These are phyloP conservation scores for Amaranthus hypochondriacus DNA, from an alignment of 148 eudicot genomes.

Conservation along the genomic window DNA sequence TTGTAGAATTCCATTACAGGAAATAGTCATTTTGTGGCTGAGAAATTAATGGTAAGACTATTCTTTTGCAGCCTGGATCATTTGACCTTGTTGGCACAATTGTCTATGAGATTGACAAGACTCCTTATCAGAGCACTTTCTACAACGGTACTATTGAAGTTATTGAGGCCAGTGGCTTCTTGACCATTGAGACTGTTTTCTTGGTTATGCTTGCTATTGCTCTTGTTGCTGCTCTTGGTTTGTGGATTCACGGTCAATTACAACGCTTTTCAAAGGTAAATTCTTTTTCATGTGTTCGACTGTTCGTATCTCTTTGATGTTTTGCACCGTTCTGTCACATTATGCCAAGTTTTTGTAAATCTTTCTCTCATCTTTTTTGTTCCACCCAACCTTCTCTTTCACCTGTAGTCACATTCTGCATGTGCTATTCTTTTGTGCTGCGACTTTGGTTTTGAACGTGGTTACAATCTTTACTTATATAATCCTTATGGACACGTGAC, in stretches of 20 bases:
- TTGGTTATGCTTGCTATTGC: slow-evolving; percentile 63
- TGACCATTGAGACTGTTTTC: slow-evolving; percentile 88
- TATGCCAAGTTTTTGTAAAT: neutral
- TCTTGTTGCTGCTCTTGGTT: slow-evolving; percentile 59
- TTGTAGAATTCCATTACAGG: neutral
- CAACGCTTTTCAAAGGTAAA: slow-evolving; percentile 68
- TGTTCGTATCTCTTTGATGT: neutral
- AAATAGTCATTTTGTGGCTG: slow-evolving; percentile 4
- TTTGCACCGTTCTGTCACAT: neutral
- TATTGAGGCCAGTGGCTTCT: slow-evolving; percentile 63
- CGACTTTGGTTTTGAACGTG: neutral
- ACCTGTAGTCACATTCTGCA: neutral
- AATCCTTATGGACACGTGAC: neutral
- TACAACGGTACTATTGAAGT: slow-evolving; percentile 94
- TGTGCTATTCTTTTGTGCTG: neutral
- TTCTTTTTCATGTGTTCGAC: neutral
- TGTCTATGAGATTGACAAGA: slow-evolving; percentile 76
- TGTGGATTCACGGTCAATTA: slow-evolving; percentile 68
- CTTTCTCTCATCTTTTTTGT: neutral
- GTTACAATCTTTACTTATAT: neutral
- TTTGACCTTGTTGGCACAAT: slow-evolving; percentile 86
- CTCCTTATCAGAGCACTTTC: slow-evolving; percentile 78
- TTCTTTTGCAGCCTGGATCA: slow-evolving; percentile 63
- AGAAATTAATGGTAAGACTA: neutral
- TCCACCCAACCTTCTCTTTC: neutral